Evolutionary conservation across 805 yeast genomes (phyloP).

Genomic region (Grigorovia yakushimaensis): DNA sequence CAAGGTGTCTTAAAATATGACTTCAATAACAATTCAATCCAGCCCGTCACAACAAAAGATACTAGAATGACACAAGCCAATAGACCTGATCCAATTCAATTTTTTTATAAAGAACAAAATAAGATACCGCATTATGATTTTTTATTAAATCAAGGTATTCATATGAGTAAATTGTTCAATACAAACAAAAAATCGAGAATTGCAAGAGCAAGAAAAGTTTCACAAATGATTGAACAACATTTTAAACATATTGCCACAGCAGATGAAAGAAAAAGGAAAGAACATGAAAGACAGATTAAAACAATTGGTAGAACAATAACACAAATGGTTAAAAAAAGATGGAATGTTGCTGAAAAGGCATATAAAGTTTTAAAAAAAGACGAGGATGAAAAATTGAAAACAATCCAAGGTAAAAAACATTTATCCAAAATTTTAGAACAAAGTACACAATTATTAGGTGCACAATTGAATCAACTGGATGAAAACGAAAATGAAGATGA

Average conservation of each 20-base stretch:
- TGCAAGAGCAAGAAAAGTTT: slow-evolving; percentile 59
- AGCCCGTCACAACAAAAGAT: slow-evolving; percentile 36
- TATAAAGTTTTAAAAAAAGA: slow-evolving; percentile 62
- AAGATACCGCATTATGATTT: slow-evolving; percentile 58
- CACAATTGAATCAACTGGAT: slow-evolving; percentile 48
- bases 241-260: slow-evolving; percentile 83
- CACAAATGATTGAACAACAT: slow-evolving; percentile 77
- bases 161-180: slow-evolving; percentile 58
- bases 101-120: slow-evolving; percentile 27
- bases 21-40: slow-evolving; percentile 30
- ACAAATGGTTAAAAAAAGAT: slow-evolving; percentile 77
- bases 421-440: slow-evolving; percentile 81
- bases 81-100: slow-evolving; percentile 39
- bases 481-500: slow-evolving; percentile 3
- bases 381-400: slow-evolving; percentile 70
- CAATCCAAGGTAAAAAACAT: slow-evolving; percentile 77
- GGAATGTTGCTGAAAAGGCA: slow-evolving; percentile 84
- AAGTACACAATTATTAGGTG: slow-evolving; percentile 81
- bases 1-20: slow-evolving; percentile 38
- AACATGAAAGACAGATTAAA: slow-evolving; percentile 58
- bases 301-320: slow-evolving; percentile 73
- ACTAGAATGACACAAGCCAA: slow-evolving; percentile 30
- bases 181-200: slow-evolving; percentile 56
- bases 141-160: slow-evolving; percentile 63
- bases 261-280: slow-evolving; percentile 69